Evolutionary conservation across 2,329 filamentous ascomycete species (phyloP), one percentile per base, ranked within the genome.

Genomic region (Talaromyces verruculosus): DNA sequence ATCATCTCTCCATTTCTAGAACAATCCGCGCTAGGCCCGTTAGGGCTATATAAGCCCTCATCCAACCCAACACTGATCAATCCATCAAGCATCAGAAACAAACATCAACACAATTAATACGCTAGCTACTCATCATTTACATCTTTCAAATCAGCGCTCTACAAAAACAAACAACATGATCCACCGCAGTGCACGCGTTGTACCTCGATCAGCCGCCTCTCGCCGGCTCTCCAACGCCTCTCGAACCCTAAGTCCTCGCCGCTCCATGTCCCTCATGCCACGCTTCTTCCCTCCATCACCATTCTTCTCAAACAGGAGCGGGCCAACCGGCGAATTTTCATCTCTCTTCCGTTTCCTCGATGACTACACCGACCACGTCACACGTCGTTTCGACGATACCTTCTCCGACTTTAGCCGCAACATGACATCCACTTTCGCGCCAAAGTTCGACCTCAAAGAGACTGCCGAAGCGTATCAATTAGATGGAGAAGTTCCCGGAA

Each of bases 361-460:
- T 68, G 79, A 81, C 73, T 78, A 78, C 67, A 74, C 79, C 68
- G 65, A 69, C 71, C 76, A 80, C 73, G 74, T 77, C 67, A 67
- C 73, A 55, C 65, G 55, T 67, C 65, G 67, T 49, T 28, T 47
- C 65, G 64, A 68, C 30, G 13, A 65, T 22, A 25, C 35, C 39
- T 65, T 68, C 58, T 68, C 69, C 55, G 68, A 72, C 45, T 65
- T 61, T 41, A 17, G 65, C 51, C 45, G 61, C 37, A 68, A 69
- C 63, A 77, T 67, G 67, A 69, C 73, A 8, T 81, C 60, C 11
- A 39, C 41, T 25, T 62, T 82, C 71, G 73, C 75, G 15, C 82
- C 82, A 58, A 74, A 75, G 62, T 84, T 84, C 67, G 82, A 84
- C 68, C 75, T 84, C 55, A 78, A 78, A 65, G 82, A 84, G 71